A percentile compares a stretch with the other conserved stretches of the same genome.
phyloP scores from a whole-genome alignment of 1,139 yeast genomes.

The Magnusiomyces ingens region DNA sequence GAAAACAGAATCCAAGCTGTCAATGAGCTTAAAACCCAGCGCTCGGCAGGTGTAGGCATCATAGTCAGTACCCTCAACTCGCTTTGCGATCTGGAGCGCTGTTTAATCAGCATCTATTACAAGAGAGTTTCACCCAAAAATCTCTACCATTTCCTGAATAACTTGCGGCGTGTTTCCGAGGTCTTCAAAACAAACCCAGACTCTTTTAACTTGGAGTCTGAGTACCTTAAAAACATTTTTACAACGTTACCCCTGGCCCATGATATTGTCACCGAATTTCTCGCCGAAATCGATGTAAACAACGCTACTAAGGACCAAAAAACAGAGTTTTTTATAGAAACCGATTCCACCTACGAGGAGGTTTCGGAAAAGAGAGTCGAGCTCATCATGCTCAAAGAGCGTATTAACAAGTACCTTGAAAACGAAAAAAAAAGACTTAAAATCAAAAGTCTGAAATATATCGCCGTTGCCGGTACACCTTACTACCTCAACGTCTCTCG shows the following conservation, averaged over 20 bases:
- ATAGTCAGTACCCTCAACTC: conserved; percentile 41
- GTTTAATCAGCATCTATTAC: conserved; percentile 63
- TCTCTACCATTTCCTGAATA: conserved; percentile 47
- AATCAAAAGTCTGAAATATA: conserved; percentile 53
- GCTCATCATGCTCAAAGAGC: conserved; percentile 30
- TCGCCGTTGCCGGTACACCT: conserved; percentile 55
- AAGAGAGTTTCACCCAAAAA: conserved; percentile 56
- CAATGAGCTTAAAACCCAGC: conserved; percentile 43
- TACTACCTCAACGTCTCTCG: conserved; percentile 70
- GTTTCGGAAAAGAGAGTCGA: conserved; percentile 15
- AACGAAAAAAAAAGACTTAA: conserved; percentile 42
- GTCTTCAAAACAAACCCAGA: background rate
- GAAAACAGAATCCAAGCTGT: conserved; percentile 59
- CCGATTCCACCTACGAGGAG: conserved; percentile 37
- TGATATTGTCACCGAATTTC: conserved; percentile 31
- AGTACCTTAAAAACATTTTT: conserved; percentile 31
- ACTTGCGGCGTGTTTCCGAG: conserved; percentile 10
- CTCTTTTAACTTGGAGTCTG: conserved; percentile 23
- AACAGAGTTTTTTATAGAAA: conserved; percentile 28
- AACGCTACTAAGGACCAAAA: conserved; percentile 51
- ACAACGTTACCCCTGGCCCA: conserved; percentile 21
- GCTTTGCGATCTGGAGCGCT: conserved; percentile 61
- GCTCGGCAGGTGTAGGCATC: conserved; percentile 39
- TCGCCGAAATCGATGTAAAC: conserved; percentile 49
- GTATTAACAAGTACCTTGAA: conserved; percentile 47